These are phyloP conservation scores for Anthracocystis setariae DNA, from an alignment of 1,284 basidiomycete genomes.

Conservation along the genomic window DNA sequence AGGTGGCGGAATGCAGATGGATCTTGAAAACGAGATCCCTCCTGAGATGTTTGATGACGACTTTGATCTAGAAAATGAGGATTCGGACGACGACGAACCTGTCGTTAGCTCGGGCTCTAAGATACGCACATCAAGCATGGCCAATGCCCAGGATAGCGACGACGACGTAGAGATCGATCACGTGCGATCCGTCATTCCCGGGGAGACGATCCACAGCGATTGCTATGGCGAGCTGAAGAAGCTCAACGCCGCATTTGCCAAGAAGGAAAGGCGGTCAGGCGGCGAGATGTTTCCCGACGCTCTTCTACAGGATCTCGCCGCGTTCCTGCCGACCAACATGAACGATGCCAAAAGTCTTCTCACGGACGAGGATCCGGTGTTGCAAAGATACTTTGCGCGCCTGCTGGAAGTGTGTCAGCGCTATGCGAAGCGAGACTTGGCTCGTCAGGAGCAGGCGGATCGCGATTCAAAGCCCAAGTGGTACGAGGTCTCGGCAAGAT, in stretches of 20 bases:
- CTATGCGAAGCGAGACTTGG: neutral
- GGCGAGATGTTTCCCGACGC: slow-evolving; percentile 27
- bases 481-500: neutral
- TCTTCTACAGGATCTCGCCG: slow-evolving; percentile 27
- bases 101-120: slow-evolving; percentile 1
- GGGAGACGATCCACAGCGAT: neutral
- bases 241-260: slow-evolving; percentile 24
- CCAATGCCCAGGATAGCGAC: neutral
- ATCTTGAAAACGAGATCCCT: slow-evolving; percentile 7
- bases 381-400: slow-evolving; percentile 18
- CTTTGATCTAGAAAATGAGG: slow-evolving; percentile 14
- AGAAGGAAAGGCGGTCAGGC: slow-evolving; percentile 6
- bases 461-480: neutral
- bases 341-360: neutral
- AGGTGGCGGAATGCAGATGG: neutral
- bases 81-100: slow-evolving; percentile 26
- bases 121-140: too few species aligned
- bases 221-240: slow-evolving; percentile 35
- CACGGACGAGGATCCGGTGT: slow-evolving; percentile 3
- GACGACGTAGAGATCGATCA: slow-evolving; percentile 31
- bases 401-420: slow-evolving; percentile 36
- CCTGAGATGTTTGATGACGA: slow-evolving; percentile 30
- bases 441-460: neutral
- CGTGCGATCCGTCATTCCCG: slow-evolving; percentile 11
- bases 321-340: slow-evolving; percentile 16